Base-by-base conservation (phyloP, 305 asterid genomes). In the Rubia tinctorum region DNA sequence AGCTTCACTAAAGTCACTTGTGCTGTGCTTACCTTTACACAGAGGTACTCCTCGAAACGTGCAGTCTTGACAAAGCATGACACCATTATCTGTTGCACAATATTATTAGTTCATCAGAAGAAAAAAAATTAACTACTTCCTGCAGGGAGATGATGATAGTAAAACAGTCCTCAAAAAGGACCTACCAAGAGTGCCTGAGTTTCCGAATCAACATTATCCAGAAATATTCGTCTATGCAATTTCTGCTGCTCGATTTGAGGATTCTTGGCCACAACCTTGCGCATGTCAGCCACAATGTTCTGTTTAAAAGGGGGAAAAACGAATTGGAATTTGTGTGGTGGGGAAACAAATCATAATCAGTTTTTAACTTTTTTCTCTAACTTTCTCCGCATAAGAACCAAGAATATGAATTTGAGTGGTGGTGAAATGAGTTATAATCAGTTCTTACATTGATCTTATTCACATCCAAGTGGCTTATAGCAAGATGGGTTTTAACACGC, bases 251-350 rank as follows among this genome's bases (percentile, higher is more conserved):
- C 99, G 47, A 95, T 93, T 73, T 92, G 98, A 72, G 96, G 95
- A 86, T 89, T 92, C 88, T 95, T 95, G 4, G 98, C 89, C 83
- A 95, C 84, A 71, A 95, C 99, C 86, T 95, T 95, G 78, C 99
- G 98, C 99, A 95, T 95, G 79, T 95, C 99, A 12, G 99, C 99
- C 71, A 92, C 99, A 80, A 95, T 91, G 74, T 75, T 89, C 99
- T 95, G 91, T n/a, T 20, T 80, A 73, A 74, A 73, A 40, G 72
- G 23, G 69, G 56, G 69, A 59, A 30, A 73, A 10, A 42, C 22
- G 0, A 71, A 7, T 5, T 53, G 4, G 55, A 39, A 71, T 18
- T 5, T 11, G 13, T 27, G 25, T 7, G 42, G 37, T 44, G 63
- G 8, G 13, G 66, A 42, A n/a, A 37, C 5, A 2, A 13, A 58